Evolutionary conservation across 2,329 filamentous ascomycete genomes (phyloP), one percentile per base, ranked within the genome.

Genomic region (Monosporascus sp.): DNA sequence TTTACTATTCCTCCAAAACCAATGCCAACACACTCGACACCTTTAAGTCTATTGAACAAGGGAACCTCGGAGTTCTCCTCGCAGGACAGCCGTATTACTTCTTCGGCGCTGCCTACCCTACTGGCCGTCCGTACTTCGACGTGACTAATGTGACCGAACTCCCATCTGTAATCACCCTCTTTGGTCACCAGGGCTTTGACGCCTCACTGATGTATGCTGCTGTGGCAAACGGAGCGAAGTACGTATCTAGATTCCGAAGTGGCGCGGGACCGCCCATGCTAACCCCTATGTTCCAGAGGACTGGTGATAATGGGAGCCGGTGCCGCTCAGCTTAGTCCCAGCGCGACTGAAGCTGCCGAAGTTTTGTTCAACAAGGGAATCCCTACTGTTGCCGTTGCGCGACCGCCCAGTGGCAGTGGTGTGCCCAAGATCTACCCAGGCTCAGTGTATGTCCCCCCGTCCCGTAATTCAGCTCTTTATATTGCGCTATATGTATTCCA

Each of bases 71-170:
- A 11, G 68, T 72, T 48, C 74, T 82, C 60, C 72, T 81, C 54
- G 76, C 76, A 46, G 73, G 79, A n/a, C 70, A 75, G 6, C 78
- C 79, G 0, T 80, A 75, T 59, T 82, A 80, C 68, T 82, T 75
- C 66, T 82, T 73, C 55, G 72, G 70, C 3, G 68, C 78, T 0
- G 67, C 74, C 0, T 68, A 67, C 14, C 74, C 79, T 17, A 71
- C 72, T 37, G 69, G 70, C 8, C 68, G 73, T 53, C 60, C 71
- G 48, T 60, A 67, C 20, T 75, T 69, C 60, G 65, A 64, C 52
- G 63, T 71, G 8, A 60, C 59, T 8, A 64, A 68, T 22, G 58
- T 68, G 1, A 70, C 67, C 0, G 61, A 64, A 8, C 68, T 80
- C 3, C 75, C 76, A 0, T 66, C 73, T 17, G 74, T 79, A 11